phyloP scores from a whole-genome alignment of 2,329 filamentous ascomycete species.

The Fusarium xyrophilum region DNA sequence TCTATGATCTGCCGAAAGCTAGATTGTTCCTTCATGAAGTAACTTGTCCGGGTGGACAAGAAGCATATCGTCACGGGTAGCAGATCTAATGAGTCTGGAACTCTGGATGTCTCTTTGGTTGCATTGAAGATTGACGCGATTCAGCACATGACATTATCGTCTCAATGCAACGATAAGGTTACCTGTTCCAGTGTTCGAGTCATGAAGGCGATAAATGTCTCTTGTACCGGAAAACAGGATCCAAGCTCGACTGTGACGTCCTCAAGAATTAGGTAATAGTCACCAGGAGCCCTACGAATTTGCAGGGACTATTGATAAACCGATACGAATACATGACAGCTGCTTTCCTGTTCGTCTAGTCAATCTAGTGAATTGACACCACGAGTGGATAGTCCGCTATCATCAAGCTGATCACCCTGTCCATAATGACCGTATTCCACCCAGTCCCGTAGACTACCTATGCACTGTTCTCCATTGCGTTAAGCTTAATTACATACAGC shows the following conservation, averaged over 20 bases:
- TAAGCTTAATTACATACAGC: neutral
- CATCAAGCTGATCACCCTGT: neutral
- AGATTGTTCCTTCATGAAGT: neutral
- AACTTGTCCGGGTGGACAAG: neutral
- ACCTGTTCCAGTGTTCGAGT: neutral
- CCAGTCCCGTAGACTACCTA: neutral
- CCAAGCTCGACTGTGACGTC: neutral
- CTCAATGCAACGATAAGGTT: neutral
- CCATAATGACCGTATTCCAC: neutral
- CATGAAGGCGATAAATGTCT: neutral
- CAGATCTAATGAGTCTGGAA: neutral
- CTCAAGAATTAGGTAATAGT: neutral
- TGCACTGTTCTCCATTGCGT: neutral
- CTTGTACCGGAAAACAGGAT: neutral
- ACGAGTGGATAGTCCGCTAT: neutral
- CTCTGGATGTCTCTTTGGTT: neutral
- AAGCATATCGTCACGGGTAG: neutral
- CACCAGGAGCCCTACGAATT: fast-evolving
- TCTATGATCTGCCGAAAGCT: neutral
- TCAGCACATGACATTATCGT: neutral
- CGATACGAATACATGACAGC: neutral
- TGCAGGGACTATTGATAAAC: neutral
- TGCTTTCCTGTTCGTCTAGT: neutral
- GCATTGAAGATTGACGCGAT: neutral
- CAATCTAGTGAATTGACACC: neutral